phyloP scores from a whole-genome alignment of 768 basidiomycete species.

The Russula lepida region DNA sequence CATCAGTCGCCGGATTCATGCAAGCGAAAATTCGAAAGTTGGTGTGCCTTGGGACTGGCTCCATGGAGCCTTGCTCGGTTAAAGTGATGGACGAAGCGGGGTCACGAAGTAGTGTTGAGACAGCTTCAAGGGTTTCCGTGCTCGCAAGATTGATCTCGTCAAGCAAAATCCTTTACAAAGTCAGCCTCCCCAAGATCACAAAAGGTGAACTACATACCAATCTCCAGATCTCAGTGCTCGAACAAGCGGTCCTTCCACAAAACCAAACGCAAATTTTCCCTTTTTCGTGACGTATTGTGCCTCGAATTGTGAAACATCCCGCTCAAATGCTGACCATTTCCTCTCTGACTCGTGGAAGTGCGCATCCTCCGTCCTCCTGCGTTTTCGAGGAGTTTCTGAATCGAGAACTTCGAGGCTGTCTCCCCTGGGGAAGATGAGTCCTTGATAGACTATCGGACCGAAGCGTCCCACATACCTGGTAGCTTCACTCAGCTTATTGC shows the following conservation, averaged over 20 bases:
- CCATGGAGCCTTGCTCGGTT: conserved; percentile 86
- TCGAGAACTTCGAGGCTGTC: conserved; percentile 28
- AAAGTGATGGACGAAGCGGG: conserved; percentile 83
- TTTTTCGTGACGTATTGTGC: conserved; percentile 81
- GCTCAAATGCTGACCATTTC: conserved; percentile 61
- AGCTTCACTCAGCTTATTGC: conserved; percentile 29
- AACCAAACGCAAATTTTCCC: conserved; percentile 87
- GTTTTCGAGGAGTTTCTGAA: conserved; percentile 51
- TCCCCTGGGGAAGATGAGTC: not conserved
- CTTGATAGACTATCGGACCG: not conserved
- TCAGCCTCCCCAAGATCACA: not conserved
- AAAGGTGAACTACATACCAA: conserved; percentile 47
- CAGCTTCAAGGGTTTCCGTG: conserved; percentile 87
- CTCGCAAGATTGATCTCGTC: conserved; percentile 96
- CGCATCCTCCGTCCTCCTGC: conserved; percentile 50
- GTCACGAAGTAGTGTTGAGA: conserved; percentile 81
- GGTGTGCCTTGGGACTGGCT: conserved; percentile 84
- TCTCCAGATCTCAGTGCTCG: conserved; percentile 81
- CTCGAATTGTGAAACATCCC: conserved; percentile 71
- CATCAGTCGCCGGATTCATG: conserved; percentile 99
- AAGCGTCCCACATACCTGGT: conserved; percentile 19
- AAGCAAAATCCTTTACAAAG: conserved; percentile 65
- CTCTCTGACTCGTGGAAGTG: conserved; percentile 37
- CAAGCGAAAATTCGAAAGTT: conserved; percentile 97
- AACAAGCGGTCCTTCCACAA: conserved; percentile 93